Base-by-base conservation (phyloP, 75 land plant genomes). In the Selaginella tamariscina region DNA sequence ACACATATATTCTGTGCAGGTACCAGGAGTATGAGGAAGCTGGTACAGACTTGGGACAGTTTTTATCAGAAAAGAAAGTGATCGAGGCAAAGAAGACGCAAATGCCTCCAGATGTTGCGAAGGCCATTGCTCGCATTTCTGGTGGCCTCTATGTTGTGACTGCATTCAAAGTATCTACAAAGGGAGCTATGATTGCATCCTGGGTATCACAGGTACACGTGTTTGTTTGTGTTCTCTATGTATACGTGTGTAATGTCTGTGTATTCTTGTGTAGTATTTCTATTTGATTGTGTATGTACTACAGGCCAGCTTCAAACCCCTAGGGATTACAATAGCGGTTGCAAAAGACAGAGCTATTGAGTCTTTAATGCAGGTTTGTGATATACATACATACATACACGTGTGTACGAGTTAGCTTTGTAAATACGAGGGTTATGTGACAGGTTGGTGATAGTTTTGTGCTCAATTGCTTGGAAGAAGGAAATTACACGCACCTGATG, bases 331-430 rank as follows among this genome's bases (percentile, higher is more conserved):
- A 31, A 81, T 81, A 63, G 82, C 82, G 31, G 82, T 81, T 18
- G 82, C 82, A 2, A 81, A 81, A 44, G 82, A 81, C 70, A 66
- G 82, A 70, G 82, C 82, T 55, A 81, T 81, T 56, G 82, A 81
- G 70, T 81, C 82, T 15, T 60, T 81, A 24, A 81, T 81, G 82
- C 82, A 81, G 77, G 82, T 79, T 27, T 31, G 55, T 27, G 27
- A 13, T 32, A 56, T 20, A 59, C 23, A 59, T n/a, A n/a, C n/a
- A n/a, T n/a, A n/a, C n/a, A n/a, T n/a, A n/a, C n/a, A 5, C 49
- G 15, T 39, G 11, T 39, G 11, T 39, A 5, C 15, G 5, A 39
- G 5, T 39, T 39, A 15, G 15, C 15, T 5, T 39, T 15, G 11
- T 15, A 5, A 39, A 39, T 5, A 5, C 15, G 5, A 39, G 49